Evolutionary conservation across 176 grass and related monocot species (phyloP), one percentile per base, ranked within the genome.

Genomic region (Melocanna baccifera): DNA sequence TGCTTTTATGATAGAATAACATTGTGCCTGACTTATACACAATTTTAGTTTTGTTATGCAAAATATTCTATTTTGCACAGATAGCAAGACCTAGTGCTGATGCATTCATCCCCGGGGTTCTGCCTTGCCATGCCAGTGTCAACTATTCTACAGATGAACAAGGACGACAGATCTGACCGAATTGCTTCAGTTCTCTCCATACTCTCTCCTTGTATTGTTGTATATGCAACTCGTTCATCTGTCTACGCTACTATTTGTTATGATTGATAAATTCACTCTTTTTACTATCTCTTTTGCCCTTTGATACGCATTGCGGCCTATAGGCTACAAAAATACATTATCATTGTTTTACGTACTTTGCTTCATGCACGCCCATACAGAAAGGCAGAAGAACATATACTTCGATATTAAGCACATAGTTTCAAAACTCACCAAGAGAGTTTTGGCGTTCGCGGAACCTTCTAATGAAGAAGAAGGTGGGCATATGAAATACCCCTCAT

Each of bases 101-200:
- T 25, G 20, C 63, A 45, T 71, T 59, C 48, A 36, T 77, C n/a
- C 58, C 11, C 0, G 36, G 15, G 30, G 2, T 81, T 69, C 32
- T 34, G 32, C 32, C 11, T 77, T 63, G 34, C 55, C 45, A 55
- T 19, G 71, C 78, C n/a, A n/a, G n/a, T 61, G 36, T 53, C 72
- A 22, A 23, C 72, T 42, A 16, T 84, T 67, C 34, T 52, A 23
- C 9, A 14, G 79, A 30, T 41, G 40, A 41, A 34, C 65, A 46
- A 77, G 55, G 46, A 20, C 51, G 41, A 62, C 68, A 16, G 1
- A 11, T 83, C 69, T 68, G 88, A 61, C 73, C 50, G 62, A 46
- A 39, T 59, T 32, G 20, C 43, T 75, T 39, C 14, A 2, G 69
- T 55, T 26, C 40, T 28, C 16, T 20, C 7, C 1, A 45, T 82